Percentiles rank a stretch among this genome's conserved stretches.
phyloP scores from a whole-genome alignment of 2,329 filamentous ascomycete species.

The Pseudofabraea citricarpa region DNA sequence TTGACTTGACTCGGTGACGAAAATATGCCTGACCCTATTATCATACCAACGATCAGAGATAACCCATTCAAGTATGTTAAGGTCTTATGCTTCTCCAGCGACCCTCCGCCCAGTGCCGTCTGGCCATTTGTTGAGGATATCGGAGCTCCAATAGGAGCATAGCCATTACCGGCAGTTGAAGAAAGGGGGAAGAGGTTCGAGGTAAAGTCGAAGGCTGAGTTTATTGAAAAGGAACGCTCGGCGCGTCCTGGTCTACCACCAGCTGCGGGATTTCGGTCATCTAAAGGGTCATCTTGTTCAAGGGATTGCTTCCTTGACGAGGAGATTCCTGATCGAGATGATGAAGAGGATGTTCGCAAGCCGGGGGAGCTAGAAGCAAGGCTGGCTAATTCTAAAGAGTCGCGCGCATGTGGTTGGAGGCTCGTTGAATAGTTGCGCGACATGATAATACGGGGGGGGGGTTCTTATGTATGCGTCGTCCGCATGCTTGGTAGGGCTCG shows the following conservation, averaged over 20 bases:
- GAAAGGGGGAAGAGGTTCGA: slow-evolving; percentile 88
- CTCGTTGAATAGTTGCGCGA: slow-evolving; percentile 21
- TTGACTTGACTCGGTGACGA: slow-evolving; percentile 92
- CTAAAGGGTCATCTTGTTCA: slow-evolving; percentile 78
- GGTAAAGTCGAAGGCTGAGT: slow-evolving; percentile 94
- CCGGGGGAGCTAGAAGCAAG: slow-evolving; percentile 77
- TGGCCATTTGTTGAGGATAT: slow-evolving; percentile 51
- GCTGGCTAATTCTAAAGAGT: slow-evolving; percentile 94
- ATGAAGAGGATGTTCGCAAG: slow-evolving; percentile 65
- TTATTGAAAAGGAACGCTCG: slow-evolving; percentile 77
- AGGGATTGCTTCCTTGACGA: slow-evolving; percentile 91
- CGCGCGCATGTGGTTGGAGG: slow-evolving; percentile 46
- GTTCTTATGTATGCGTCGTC: slow-evolving; percentile 2
- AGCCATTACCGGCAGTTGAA: slow-evolving; percentile 70
- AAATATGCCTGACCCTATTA: slow-evolving; percentile 96
- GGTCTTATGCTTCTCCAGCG: slow-evolving; percentile 91
- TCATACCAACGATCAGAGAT: slow-evolving; percentile 83
- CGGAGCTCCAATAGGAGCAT: slow-evolving; percentile 80
- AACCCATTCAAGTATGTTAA: slow-evolving; percentile 92
- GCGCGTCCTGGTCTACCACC: slow-evolving; percentile 33
- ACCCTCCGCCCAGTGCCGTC: slow-evolving; percentile 64
- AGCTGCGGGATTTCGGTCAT: slow-evolving; percentile 50
- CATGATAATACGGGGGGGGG: slow-evolving; percentile 16
- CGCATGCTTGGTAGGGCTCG: neutral
- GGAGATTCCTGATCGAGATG: slow-evolving; percentile 76